Conservation (phyloP, 2,329 filamentous ascomycete species). For the Lojkania enalia region DNA sequence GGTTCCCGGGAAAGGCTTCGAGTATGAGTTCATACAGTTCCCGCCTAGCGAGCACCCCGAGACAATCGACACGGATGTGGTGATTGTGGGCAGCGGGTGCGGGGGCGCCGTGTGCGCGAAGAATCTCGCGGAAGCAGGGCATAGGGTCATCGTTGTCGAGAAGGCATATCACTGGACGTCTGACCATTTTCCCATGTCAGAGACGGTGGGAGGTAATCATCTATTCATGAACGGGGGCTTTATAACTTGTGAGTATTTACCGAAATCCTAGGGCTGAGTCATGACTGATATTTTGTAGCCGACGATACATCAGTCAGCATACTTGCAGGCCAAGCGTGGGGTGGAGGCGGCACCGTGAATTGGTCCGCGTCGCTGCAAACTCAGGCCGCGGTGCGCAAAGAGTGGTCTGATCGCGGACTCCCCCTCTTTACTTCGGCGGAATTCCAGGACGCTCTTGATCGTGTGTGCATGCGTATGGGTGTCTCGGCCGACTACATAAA, state of each 20-base stretch:
- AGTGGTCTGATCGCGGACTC: constrained; percentile 75
- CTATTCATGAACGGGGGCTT: constrained; percentile 72
- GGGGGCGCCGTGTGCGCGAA: constrained; percentile 83
- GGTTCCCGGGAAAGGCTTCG: constrained; percentile 55
- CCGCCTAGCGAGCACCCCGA: constrained; percentile 58
- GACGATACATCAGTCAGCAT: constrained; percentile 58
- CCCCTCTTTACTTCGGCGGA: constrained; percentile 72
- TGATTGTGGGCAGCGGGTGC: constrained; percentile 85
- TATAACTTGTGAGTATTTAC: constrained; percentile 49
- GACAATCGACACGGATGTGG: constrained; percentile 74
- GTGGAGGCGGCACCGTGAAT: constrained; percentile 86
- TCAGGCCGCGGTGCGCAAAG: constrained; percentile 73
- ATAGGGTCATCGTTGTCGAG: constrained; percentile 77
- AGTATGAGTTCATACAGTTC: constrained; percentile 66
- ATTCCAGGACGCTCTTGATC: constrained; percentile 78
- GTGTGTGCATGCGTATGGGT: constrained; percentile 78
- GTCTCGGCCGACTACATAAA: constrained; percentile 66
- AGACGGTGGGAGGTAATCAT: constrained; percentile 61
- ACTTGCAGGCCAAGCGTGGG: constrained; percentile 73
- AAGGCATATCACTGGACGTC: constrained; percentile 78
- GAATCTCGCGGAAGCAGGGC: constrained; percentile 74
- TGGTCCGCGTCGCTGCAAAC: constrained; percentile 73
- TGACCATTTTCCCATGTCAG: constrained; percentile 73
- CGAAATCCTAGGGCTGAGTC: not conserved
- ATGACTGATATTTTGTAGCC: constrained; percentile 18